A percentile compares a stretch with the other conserved stretches of the same genome.
phyloP scores from a whole-genome alignment of 441 rosid genomes.

The Metrosideros polymorpha region DNA sequence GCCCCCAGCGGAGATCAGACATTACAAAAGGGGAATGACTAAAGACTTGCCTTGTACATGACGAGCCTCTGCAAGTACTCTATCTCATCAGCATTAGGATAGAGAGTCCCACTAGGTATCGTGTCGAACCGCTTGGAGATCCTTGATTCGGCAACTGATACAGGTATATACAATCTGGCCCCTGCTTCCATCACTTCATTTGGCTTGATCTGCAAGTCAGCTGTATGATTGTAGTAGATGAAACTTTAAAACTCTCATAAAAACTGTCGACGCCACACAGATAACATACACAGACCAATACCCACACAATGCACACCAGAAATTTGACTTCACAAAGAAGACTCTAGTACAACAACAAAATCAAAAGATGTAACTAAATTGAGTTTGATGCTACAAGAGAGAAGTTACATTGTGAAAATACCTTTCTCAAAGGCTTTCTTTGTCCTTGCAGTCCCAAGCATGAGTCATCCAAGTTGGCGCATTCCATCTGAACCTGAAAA shows the following conservation, averaged over 20 bases:
- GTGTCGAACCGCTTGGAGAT: constrained; percentile 69
- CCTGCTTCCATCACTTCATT: constrained; percentile 63
- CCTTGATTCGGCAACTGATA: constrained; percentile 60
- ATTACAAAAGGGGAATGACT: neutral
- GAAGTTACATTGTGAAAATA: neutral
- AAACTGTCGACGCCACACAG: neutral
- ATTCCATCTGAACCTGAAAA: constrained; percentile 52
- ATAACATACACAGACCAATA: neutral
- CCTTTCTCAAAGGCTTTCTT: constrained; percentile 41
- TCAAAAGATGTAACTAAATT: neutral
- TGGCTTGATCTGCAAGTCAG: constrained; percentile 52
- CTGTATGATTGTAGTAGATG: constrained; percentile 18
- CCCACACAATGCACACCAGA: neutral
- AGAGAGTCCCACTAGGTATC: constrained; percentile 81
- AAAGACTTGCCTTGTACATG: constrained; percentile 54
- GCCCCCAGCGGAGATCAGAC: neutral
- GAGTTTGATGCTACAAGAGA: neutral
- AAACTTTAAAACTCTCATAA: constrained; percentile 10
- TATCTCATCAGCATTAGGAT: constrained; percentile 93
- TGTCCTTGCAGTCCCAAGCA: constrained; percentile 15
- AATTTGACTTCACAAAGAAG: neutral
- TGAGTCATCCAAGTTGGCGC: constrained; percentile 9
- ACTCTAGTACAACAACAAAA: neutral
- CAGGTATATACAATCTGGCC: constrained; percentile 50
- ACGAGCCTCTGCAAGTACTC: constrained; percentile 81